phyloP scores from a whole-genome alignment of 140 eudicot genomes.

The Oenanthe javanica region DNA sequence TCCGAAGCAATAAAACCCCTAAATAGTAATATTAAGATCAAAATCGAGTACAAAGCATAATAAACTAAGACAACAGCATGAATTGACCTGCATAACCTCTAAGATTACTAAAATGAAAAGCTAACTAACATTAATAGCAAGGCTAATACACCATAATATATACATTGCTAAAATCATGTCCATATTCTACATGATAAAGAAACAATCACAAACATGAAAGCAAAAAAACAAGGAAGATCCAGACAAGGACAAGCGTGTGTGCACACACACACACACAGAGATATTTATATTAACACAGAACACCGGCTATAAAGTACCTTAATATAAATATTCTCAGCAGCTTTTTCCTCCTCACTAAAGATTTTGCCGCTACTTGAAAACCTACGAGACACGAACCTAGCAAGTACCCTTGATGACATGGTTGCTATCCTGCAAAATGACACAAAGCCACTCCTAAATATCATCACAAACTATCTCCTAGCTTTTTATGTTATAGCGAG shows the following conservation, averaged over 20 bases:
- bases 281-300: not conserved
- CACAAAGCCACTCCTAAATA: not conserved
- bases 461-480: not conserved
- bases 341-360: conserved; percentile 89
- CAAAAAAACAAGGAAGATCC: not conserved
- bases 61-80: no score
- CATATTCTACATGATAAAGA: not conserved
- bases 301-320: conserved; percentile 33
- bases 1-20: not conserved
- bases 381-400: conserved; percentile 57
- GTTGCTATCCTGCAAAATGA: conserved; percentile 22
- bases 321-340: conserved; percentile 88
- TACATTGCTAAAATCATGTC: not conserved
- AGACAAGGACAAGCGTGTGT: no score
- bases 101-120: not conserved
- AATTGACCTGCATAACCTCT: not conserved
- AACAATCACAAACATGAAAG: not conserved
- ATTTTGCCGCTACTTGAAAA: conserved; percentile 67
- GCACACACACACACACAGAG: not conserved
- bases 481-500: not conserved
- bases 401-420: conserved; percentile 65
- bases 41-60: not conserved
- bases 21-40: no score
- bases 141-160: not conserved
- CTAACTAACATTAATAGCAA: not conserved